Evolutionary conservation across 2,329 filamentous ascomycete species (phyloP).

Genomic region (Exophiala bonariae): DNA sequence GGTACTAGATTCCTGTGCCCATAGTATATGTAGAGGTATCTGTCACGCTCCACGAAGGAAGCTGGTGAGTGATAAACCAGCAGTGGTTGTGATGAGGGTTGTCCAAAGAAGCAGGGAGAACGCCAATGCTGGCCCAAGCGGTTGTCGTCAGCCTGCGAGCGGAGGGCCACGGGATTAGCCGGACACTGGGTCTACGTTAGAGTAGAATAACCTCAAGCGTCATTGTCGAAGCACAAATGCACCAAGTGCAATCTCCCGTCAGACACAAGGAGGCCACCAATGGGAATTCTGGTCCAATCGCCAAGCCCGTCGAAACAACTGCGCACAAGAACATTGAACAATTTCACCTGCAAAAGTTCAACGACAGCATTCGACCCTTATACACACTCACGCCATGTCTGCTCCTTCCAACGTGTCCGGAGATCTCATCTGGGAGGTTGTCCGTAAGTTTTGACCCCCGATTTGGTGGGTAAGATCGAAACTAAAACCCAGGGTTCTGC

Average conservation of each 20-base stretch:
- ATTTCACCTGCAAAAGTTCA: conserved; percentile 15
- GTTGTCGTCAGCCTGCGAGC: conserved; percentile 14
- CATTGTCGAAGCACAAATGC: too few species aligned
- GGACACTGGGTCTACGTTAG: too few species aligned
- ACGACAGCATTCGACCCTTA: conserved; percentile 4
- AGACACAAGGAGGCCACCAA: too few species aligned
- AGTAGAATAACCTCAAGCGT: too few species aligned
- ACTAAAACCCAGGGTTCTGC: conserved; percentile 21
- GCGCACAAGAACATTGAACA: conserved; percentile 13
- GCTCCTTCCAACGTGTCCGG: conserved; percentile 74
- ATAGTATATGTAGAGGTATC: not conserved
- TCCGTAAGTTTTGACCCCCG: conserved; percentile 67
- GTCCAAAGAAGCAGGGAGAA: conserved; percentile 2
- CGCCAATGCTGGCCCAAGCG: conserved; percentile 12
- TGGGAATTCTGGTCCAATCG: too few species aligned
- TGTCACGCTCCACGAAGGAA: not conserved
- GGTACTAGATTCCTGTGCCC: not conserved
- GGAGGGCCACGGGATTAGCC: conserved; percentile 6
- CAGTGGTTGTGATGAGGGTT: not conserved
- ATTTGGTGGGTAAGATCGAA: not conserved
- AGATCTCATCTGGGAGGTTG: conserved; percentile 92
- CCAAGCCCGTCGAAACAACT: not conserved
- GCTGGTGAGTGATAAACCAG: not conserved
- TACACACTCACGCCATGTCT: conserved; percentile 28
- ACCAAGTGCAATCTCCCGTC: too few species aligned